Conservation (phyloP, 1,139 yeast species). For the Suhomyces bokatorum region DNA sequence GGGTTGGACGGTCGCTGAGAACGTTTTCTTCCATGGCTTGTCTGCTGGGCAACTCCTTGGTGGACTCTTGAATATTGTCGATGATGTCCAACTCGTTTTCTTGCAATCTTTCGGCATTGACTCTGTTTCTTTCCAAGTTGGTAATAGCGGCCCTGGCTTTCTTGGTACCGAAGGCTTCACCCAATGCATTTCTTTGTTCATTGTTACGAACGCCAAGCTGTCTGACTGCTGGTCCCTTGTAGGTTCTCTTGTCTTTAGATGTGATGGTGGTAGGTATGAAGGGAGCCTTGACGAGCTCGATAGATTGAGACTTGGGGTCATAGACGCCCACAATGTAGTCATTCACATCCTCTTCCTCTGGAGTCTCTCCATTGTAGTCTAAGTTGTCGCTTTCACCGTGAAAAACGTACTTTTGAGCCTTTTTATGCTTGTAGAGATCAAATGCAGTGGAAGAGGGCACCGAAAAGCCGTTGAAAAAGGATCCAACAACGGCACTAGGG, state of each 20-base stretch:
- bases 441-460: constrained; percentile 62
- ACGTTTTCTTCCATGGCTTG: constrained; percentile 55
- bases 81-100: constrained; percentile 78
- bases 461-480: constrained; percentile 74
- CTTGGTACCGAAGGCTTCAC: constrained; percentile 96
- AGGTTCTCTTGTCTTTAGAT: constrained; percentile 51
- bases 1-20: constrained; percentile 77
- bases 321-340: constrained; percentile 67
- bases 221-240: constrained; percentile 62
- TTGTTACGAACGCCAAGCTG: constrained; percentile 54
- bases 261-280: constrained; percentile 55
- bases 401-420: constrained; percentile 45
- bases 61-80: constrained; percentile 71
- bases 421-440: constrained; percentile 60
- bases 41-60: constrained; percentile 72
- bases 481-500: constrained; percentile 46
- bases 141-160: constrained; percentile 89
- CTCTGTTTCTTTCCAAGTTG: constrained; percentile 76
- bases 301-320: constrained; percentile 58
- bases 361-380: constrained; percentile 67
- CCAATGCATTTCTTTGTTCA: constrained; percentile 76
- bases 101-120: constrained; percentile 79
- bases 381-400: constrained; percentile 80
- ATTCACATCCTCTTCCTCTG: constrained; percentile 38
- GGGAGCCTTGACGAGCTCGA: constrained; percentile 65